phyloP scores from a whole-genome alignment of 2,329 filamentous ascomycete genomes.

The Ilyonectria destructans region DNA sequence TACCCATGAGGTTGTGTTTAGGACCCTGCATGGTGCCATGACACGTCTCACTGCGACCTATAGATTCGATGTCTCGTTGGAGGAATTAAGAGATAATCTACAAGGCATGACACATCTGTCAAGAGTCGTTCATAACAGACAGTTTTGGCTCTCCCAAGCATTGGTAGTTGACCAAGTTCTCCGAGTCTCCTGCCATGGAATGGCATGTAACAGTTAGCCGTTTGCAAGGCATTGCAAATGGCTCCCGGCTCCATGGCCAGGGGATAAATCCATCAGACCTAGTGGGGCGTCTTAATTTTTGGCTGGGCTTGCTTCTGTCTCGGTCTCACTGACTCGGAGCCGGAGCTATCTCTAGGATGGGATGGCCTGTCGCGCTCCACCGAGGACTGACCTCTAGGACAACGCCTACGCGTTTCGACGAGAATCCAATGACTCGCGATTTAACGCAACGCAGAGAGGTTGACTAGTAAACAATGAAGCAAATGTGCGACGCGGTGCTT shows the following conservation, averaged over 20 bases:
- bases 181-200: background rate
- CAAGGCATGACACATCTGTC: background rate
- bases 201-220: background rate
- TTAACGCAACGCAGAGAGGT: background rate
- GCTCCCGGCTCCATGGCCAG: conserved; percentile 31
- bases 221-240: conserved; percentile 25
- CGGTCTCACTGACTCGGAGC: conserved; percentile 26
- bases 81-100: background rate
- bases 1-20: background rate
- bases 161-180: background rate
- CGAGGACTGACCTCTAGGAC: background rate
- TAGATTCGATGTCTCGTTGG: background rate
- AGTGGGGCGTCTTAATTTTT: conserved; percentile 15
- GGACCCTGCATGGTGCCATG: conserved; percentile 1
- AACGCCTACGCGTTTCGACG: background rate
- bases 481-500: background rate
- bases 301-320: conserved; percentile 12
- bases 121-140: background rate
- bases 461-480: background rate
- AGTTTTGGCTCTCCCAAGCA: background rate
- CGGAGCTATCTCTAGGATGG: background rate
- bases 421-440: background rate
- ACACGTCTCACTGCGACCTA: background rate
- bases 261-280: background rate
- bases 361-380: background rate